Percentiles rank a stretch among this genome's conserved stretches.
These are phyloP conservation scores for Dactylonectria estremocensis DNA, from an alignment of 2,329 filamentous ascomycete species.

Conservation along the genomic window DNA sequence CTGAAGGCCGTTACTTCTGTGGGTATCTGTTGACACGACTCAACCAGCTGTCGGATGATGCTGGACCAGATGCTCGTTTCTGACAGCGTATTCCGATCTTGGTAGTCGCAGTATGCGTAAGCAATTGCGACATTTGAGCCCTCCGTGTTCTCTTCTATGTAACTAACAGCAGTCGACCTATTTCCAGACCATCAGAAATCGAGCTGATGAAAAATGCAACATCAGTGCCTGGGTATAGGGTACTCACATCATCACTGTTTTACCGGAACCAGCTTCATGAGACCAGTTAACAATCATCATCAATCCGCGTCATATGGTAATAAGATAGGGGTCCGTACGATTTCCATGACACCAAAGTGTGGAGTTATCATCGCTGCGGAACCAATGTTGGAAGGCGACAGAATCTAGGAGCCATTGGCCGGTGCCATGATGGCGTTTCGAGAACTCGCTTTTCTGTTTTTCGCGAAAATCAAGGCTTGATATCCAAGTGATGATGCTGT, in stretches of 20 bases:
- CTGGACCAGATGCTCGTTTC: constrained; percentile 25
- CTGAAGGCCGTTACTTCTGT: constrained; percentile 24
- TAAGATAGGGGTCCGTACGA: constrained; percentile 16
- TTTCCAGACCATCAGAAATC: background rate
- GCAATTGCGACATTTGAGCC: constrained; percentile 23
- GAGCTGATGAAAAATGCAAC: too few species aligned
- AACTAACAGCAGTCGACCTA: constrained; percentile 26
- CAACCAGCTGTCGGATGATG: constrained; percentile 26
- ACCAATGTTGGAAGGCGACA: constrained; percentile 26
- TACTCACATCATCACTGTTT: constrained; percentile 33
- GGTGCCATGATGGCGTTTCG: constrained; percentile 26
- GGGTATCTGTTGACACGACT: constrained; percentile 25
- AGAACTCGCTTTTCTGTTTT: constrained; percentile 18
- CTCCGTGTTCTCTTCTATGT: constrained; percentile 24
- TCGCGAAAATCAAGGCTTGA: constrained; percentile 27
- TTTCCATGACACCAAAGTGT: constrained; percentile 30
- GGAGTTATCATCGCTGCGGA: constrained; percentile 15
- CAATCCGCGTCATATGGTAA: background rate
- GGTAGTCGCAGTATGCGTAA: constrained; percentile 29
- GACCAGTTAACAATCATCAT: constrained; percentile 9
- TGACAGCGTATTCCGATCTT: constrained; percentile 16
- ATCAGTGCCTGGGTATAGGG: background rate
- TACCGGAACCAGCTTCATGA: constrained; percentile 30
- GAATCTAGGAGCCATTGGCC: constrained; percentile 28
- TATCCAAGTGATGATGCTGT: constrained; percentile 24